These are phyloP conservation scores for Hysterium pulicare DNA, from an alignment of 2,329 filamentous ascomycete species.

Conservation along the genomic window DNA sequence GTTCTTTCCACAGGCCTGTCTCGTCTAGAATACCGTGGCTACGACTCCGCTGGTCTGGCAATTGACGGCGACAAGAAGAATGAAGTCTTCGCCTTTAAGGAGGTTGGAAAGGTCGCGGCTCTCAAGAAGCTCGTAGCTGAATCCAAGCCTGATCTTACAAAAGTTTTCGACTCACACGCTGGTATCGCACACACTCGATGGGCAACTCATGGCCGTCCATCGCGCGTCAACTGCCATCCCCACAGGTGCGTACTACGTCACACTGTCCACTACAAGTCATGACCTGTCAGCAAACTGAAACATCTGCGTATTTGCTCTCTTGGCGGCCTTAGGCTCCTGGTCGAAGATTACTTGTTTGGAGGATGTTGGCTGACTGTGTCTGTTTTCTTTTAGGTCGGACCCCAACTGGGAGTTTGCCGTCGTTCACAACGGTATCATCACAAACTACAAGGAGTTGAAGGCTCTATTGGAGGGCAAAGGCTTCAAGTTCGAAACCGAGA, in stretches of 20 bases:
- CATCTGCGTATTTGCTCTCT: conserved; percentile 2
- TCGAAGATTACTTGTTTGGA: background rate
- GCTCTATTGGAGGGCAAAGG: conserved; percentile 89
- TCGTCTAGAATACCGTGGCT: conserved; percentile 96
- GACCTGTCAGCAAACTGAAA: conserved; percentile 13
- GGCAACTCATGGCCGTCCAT: conserved; percentile 95
- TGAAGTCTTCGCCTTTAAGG: conserved; percentile 95
- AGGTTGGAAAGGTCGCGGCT: conserved; percentile 98
- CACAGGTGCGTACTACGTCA: conserved; percentile 73
- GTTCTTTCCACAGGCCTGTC: conserved; percentile 65
- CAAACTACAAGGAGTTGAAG: conserved; percentile 99
- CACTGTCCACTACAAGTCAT: background rate
- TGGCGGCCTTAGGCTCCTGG: background rate
- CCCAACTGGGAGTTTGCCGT: conserved; percentile 93
- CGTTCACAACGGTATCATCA: conserved; percentile 99
- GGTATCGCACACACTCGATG: conserved; percentile 98
- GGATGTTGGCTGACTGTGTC: conserved; percentile 17
- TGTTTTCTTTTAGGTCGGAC: conserved; percentile 67
- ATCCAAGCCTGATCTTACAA: conserved; percentile 77
- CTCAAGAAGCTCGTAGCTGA: conserved; percentile 89
- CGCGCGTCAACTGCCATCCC: conserved; percentile 94
- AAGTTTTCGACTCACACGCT: conserved; percentile 96
- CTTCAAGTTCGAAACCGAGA: conserved; percentile 98
- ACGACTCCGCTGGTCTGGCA: conserved; percentile 94
- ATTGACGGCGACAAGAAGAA: conserved; percentile 99